These are phyloP conservation scores for Seminavis robusta DNA, from an alignment of 108 stramenopile genomes.

Conservation along the genomic window DNA sequence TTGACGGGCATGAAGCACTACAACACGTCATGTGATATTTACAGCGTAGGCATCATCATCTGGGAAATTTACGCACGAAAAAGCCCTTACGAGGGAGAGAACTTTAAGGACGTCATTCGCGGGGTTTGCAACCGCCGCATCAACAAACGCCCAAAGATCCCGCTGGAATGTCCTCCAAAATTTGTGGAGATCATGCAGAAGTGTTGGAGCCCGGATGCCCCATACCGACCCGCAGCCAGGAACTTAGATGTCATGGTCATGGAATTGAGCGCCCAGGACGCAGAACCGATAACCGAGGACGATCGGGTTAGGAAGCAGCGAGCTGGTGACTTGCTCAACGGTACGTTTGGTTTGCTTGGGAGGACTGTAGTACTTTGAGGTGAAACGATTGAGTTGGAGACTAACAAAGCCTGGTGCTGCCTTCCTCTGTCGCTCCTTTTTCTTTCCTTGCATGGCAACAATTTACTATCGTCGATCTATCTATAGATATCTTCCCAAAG, in stretches of 20 bases:
- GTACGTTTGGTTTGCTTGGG: no score
- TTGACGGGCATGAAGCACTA: conserved; percentile 38
- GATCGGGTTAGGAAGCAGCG: no score
- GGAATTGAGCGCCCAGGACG: conserved; percentile 24
- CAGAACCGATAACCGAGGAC: no score
- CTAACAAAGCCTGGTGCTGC: no score
- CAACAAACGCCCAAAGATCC: conserved; percentile 48
- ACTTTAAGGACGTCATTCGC: conserved; percentile 22
- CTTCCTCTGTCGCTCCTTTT: no score
- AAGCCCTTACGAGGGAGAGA: conserved; percentile 57
- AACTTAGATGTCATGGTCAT: conserved; percentile 37
- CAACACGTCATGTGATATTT: conserved; percentile 52
- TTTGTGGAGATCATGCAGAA: conserved; percentile 7
- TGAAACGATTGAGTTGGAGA: no score
- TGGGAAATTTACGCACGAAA: conserved; percentile 31
- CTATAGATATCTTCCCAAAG: conserved; percentile 38
- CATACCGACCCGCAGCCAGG: conserved; percentile 31
- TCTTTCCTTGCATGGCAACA: not conserved
- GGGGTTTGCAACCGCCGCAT: conserved; percentile 27
- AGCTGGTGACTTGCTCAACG: no score
- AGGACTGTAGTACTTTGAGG: no score
- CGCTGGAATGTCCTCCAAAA: conserved; percentile 11
- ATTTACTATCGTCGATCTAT: no score
- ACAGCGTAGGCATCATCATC: conserved; percentile 60
- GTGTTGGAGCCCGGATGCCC: not conserved